Percentiles rank a stretch among this genome's conserved stretches.
These are phyloP conservation scores for Fusarium acutatum DNA, from an alignment of 2,329 filamentous ascomycete species.

Conservation along the genomic window DNA sequence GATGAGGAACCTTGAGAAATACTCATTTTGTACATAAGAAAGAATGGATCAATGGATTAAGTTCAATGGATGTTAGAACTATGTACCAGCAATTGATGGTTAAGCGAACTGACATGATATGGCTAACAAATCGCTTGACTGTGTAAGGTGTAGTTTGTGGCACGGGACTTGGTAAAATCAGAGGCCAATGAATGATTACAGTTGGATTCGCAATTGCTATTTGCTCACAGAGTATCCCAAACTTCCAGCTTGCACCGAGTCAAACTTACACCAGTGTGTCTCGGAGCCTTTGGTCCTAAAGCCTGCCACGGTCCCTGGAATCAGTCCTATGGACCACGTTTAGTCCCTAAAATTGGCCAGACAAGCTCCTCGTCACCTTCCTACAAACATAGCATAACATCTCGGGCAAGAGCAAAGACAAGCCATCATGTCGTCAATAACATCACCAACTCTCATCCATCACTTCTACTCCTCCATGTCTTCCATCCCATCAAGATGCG, in stretches of 20 bases:
- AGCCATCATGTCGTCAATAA: background rate
- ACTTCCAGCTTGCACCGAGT: background rate
- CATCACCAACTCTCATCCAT: background rate
- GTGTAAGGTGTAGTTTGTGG: background rate
- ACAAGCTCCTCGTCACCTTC: constrained; percentile 15
- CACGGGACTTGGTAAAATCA: background rate
- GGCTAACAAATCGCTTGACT: background rate
- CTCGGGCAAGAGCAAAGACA: background rate
- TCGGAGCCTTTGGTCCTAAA: background rate
- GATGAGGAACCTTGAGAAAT: constrained; percentile 60
- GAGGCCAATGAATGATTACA: background rate
- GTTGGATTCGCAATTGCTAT: background rate
- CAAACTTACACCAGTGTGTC: background rate
- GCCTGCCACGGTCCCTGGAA: background rate
- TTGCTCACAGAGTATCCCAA: background rate
- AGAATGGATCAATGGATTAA: constrained; percentile 35
- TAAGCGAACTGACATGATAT: background rate
- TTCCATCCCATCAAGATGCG: constrained; percentile 66
- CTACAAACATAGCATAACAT: background rate
- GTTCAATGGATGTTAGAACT: constrained; percentile 11
- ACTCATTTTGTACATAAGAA: constrained; percentile 51
- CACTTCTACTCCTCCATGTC: constrained; percentile 1
- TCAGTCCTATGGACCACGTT: background rate
- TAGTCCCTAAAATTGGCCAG: background rate
- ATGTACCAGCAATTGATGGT: background rate